phyloP scores from a whole-genome alignment of 176 grass and related monocot species.

The Coix lacrymajobi region DNA sequence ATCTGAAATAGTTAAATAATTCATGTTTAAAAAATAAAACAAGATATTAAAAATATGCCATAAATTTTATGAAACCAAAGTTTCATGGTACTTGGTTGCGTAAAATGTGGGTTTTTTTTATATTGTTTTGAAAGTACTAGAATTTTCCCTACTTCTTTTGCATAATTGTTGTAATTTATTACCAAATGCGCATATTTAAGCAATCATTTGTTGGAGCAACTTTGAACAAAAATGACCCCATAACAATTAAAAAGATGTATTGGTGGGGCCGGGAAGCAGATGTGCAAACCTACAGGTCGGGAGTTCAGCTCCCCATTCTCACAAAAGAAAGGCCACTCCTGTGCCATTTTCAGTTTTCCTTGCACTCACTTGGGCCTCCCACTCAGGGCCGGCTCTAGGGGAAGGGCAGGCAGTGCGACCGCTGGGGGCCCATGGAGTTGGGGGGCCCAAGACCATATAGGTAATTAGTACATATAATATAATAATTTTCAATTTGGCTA shows the following conservation, averaged over 20 bases:
- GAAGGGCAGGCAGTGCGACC: too few species aligned
- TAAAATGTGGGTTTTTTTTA: not conserved
- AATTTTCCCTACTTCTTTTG: not conserved
- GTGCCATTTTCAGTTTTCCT: not conserved
- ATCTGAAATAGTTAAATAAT: conserved; percentile 52
- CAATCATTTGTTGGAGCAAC: not conserved
- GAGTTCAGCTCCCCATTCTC: not conserved
- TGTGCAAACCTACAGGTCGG: not conserved
- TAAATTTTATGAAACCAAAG: not conserved
- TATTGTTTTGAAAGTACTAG: not conserved
- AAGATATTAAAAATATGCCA: not conserved
- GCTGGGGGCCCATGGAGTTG: too few species aligned
- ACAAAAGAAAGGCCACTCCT: not conserved
- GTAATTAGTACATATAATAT: too few species aligned
- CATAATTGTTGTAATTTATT: not conserved
- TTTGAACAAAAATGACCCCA: not conserved
- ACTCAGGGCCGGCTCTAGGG: too few species aligned
- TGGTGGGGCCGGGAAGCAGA: not conserved
- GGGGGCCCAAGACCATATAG: too few species aligned
- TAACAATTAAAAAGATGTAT: not conserved
- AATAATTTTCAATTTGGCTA: too few species aligned
- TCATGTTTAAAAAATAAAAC: not conserved
- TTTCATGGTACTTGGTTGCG: not conserved
- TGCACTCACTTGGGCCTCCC: not conserved
- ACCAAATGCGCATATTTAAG: not conserved